phyloP scores from a whole-genome alignment of 768 basidiomycete species.

The Sporobolomyces roseus region DNA sequence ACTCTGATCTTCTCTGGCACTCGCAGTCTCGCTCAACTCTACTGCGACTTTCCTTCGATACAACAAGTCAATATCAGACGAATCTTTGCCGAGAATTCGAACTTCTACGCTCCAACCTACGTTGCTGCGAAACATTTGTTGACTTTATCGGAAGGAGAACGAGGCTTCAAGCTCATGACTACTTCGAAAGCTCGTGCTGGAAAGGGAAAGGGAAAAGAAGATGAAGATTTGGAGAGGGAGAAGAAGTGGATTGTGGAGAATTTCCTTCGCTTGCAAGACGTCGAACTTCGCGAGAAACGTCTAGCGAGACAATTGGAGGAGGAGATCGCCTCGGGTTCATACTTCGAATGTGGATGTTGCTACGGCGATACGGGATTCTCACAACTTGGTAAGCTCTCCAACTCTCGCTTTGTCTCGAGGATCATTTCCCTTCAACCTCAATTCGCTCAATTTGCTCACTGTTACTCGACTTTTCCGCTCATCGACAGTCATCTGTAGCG shows the following conservation, averaged over 20 bases:
- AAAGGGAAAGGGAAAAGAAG: constrained; percentile 14
- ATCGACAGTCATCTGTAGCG: constrained; percentile 29
- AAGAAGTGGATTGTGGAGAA: constrained; percentile 5
- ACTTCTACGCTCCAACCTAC: constrained; percentile 36
- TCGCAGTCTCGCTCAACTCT: constrained; percentile 31
- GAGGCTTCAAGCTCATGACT: constrained; percentile 12
- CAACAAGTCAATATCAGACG: constrained; percentile 25
- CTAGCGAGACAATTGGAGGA: constrained; percentile 20
- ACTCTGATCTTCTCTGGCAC: too few relatives aligned
- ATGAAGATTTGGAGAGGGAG: constrained; percentile 23
- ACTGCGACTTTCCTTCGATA: constrained; percentile 28
- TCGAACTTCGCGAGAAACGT: neutral
- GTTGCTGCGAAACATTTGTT: neutral
- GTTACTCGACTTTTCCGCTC: neutral
- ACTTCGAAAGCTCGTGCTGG: neutral
- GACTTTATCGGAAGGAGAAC: neutral
- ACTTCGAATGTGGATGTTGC: constrained; percentile 45
- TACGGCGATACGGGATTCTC: constrained; percentile 32
- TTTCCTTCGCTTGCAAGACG: neutral
- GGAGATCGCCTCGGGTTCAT: constrained; percentile 23
- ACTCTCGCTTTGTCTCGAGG: neutral
- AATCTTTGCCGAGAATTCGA: constrained; percentile 5
- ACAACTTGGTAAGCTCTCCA: constrained; percentile 17
- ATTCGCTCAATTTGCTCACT: too few relatives aligned
- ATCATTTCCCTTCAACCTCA: too few relatives aligned